These are phyloP conservation scores for Rhizophagus sp. DNA, from an alignment of 192 early-diverging fungal genomes.

Conservation along the genomic window DNA sequence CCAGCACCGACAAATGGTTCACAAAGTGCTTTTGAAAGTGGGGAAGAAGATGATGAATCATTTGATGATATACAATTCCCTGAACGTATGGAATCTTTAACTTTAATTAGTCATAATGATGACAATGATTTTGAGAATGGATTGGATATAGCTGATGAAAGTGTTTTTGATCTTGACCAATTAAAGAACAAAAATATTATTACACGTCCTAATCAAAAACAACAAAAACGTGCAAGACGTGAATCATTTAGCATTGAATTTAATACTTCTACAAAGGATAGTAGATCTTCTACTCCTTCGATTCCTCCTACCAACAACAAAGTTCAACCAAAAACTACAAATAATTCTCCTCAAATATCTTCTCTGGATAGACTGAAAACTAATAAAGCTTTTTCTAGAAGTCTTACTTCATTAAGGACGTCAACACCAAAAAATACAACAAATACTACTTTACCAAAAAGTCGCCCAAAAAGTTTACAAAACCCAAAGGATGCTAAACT, in stretches of 20 bases:
- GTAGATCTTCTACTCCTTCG: background rate
- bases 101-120: background rate
- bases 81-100: background rate
- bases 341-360: background rate
- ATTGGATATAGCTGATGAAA: background rate
- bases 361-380: background rate
- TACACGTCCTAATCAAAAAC: background rate
- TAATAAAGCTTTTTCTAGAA: background rate
- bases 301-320: background rate
- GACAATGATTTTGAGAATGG: background rate
- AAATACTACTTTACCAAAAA: background rate
- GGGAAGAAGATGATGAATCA: background rate
- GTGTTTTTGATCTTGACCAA: background rate
- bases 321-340: background rate
- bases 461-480: background rate
- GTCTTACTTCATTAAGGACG: background rate
- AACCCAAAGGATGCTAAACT: background rate
- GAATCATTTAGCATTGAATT: background rate
- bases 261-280: background rate
- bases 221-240: background rate
- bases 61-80: constrained; percentile 6
- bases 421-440: background rate
- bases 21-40: background rate
- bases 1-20: background rate
- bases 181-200: constrained; percentile 5